Percentiles rank a stretch among this genome's conserved stretches.
Evolutionary conservation across 768 basidiomycete genomes (phyloP).

Genomic region (Mycena capillaripes): DNA sequence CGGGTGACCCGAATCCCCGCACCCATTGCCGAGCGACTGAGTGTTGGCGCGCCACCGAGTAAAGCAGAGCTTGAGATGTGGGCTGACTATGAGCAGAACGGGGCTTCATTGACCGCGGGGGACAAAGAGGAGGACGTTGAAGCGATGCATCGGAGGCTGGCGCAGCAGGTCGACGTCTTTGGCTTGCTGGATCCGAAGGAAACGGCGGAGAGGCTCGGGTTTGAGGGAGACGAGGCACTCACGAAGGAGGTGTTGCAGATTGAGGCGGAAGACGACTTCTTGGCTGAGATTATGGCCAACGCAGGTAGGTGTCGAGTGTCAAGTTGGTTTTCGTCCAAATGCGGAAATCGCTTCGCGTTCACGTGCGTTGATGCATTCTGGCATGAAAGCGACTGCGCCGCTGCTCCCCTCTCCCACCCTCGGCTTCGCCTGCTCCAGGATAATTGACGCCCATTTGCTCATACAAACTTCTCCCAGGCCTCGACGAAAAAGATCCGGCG

Average conservation of each 20-base stretch:
- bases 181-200: conserved; percentile 21
- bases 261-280: too few species aligned
- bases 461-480: neutral
- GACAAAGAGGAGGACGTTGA: neutral
- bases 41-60: neutral
- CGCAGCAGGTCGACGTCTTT: conserved; percentile 8
- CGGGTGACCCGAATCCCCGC: neutral
- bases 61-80: conserved; percentile 18
- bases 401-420: too few species aligned
- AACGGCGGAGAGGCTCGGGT: neutral
- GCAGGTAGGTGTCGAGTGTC: conserved; percentile 9
- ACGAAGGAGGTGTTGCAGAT: too few species aligned
- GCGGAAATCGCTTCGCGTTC: neutral
- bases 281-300: conserved; percentile 19
- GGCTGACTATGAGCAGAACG: neutral
- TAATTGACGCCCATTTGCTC: too few species aligned
- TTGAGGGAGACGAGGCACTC: too few species aligned
- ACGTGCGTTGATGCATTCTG: too few species aligned
- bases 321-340: neutral
- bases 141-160: neutral
- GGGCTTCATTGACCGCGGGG: conserved; percentile 8
- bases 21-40: neutral
- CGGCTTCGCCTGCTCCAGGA: too few species aligned
- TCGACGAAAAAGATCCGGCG: neutral
- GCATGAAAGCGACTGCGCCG: too few species aligned